Conservation (phyloP, 352 stramenopile species). For the Pythium apleroticum region DNA sequence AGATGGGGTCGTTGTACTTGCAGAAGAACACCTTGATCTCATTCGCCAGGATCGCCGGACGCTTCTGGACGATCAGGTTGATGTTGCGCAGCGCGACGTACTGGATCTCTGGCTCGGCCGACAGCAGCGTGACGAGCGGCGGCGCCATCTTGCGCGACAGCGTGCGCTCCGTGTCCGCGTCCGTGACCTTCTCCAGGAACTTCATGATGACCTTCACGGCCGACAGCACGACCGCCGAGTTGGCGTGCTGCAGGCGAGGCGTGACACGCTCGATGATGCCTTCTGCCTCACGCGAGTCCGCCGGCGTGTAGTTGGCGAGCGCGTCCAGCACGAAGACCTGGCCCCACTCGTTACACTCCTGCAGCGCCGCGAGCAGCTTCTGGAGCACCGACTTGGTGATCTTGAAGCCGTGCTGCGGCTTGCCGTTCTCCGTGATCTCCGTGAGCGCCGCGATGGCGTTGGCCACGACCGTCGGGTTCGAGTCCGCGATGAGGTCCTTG, state of each 20-base stretch:
- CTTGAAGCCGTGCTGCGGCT: conserved; percentile 87
- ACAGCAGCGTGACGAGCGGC: conserved; percentile 98
- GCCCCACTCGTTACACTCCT: conserved; percentile 99
- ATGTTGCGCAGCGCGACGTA: conserved; percentile 99
- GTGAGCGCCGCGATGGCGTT: conserved; percentile 98
- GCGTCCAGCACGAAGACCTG: conserved; percentile 99
- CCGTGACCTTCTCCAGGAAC: conserved; percentile 96
- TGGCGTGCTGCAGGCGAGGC: conserved; percentile 97
- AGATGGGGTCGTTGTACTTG: conserved; percentile 99
- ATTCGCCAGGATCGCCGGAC: conserved; percentile 94
- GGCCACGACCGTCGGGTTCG: conserved; percentile 97
- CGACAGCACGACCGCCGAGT: conserved; percentile 98
- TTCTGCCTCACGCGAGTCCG: conserved; percentile 96
- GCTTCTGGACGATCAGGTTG: conserved; percentile 99
- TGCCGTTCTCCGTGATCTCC: conserved; percentile 97
- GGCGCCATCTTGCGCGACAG: conserved; percentile 96
- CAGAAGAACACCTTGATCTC: conserved; percentile 98
- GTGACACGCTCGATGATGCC: conserved; percentile 99
- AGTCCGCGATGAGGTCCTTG: conserved; percentile 98
- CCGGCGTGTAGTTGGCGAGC: conserved; percentile 94
- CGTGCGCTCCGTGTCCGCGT: conserved; percentile 89
- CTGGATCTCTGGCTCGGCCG: conserved; percentile 98
- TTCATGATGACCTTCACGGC: conserved; percentile 97
- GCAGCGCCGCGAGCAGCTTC: conserved; percentile 97
- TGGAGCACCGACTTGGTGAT: conserved; percentile 97